These are phyloP conservation scores for Pulveroboletus frians DNA, from an alignment of 768 basidiomycete genomes.

Conservation along the genomic window DNA sequence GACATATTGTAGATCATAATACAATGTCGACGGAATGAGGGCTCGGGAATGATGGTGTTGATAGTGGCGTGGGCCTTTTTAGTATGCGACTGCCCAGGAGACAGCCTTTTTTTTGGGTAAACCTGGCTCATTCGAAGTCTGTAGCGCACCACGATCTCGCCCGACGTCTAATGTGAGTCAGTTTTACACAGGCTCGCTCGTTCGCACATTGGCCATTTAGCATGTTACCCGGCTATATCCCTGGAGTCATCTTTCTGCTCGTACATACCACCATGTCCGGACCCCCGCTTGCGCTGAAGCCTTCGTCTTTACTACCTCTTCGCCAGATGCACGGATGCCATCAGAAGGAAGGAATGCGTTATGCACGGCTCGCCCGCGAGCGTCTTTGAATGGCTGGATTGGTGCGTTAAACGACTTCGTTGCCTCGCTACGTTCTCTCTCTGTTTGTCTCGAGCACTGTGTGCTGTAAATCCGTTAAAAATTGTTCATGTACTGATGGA, in stretches of 20 bases:
- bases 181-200: background rate
- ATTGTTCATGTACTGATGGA: constrained; percentile 14
- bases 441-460: too few species aligned
- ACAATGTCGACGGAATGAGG: too few species aligned
- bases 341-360: constrained; percentile 42
- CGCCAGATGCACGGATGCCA: background rate
- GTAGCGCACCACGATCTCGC: too few species aligned
- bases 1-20: too few species aligned
- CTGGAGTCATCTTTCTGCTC: background rate
- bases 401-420: constrained; percentile 37
- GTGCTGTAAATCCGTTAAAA: background rate
- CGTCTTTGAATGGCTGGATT: constrained; percentile 50
- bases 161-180: background rate
- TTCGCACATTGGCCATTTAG: background rate
- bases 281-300: constrained; percentile 9
- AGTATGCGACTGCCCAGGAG: too few species aligned
- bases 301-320: background rate
- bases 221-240: too few species aligned
- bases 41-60: too few species aligned
- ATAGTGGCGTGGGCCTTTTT: too few species aligned
- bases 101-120: too few species aligned
- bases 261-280: constrained; percentile 13
- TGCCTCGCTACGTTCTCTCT: background rate
- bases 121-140: too few species aligned
- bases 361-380: constrained; percentile 56